Evolutionary conservation across 495 filamentous ascomycete genomes (phyloP).

Genomic region (Pseudotulostoma volvatum): DNA sequence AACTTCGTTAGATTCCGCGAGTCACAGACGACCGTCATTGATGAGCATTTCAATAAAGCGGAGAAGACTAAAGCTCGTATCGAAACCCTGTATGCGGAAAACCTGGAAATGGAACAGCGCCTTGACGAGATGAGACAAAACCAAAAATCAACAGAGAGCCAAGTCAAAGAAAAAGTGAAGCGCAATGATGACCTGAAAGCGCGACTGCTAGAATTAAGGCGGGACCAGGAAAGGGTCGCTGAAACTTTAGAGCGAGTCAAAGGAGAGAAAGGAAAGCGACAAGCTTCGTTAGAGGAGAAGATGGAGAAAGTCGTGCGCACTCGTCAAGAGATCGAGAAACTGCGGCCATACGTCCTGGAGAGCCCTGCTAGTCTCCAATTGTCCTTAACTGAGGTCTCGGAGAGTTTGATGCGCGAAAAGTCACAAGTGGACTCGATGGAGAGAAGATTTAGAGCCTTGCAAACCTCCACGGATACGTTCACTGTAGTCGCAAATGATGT

Average conservation of each 20-base stretch:
- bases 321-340: slow-evolving; percentile 66
- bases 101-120: slow-evolving; percentile 65
- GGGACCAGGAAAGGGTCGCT: slow-evolving; percentile 61
- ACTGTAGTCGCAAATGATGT: slow-evolving; percentile 69
- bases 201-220: slow-evolving; percentile 55
- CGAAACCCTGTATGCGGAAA: slow-evolving; percentile 69
- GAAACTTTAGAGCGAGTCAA: slow-evolving; percentile 62
- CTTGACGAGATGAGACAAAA: slow-evolving; percentile 68
- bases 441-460: slow-evolving; percentile 68
- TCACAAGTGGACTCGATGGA: slow-evolving; percentile 74
- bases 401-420: slow-evolving; percentile 59
- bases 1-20: slow-evolving; percentile 97
- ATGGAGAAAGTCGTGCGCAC: slow-evolving; percentile 42
- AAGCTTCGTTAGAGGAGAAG: slow-evolving; percentile 61
- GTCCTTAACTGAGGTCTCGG: slow-evolving; percentile 63
- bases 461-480: slow-evolving; percentile 83
- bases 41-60: slow-evolving; percentile 79
- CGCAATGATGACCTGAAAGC: slow-evolving; percentile 75
- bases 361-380: slow-evolving; percentile 68
- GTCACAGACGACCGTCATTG: slow-evolving; percentile 68
- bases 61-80: slow-evolving; percentile 74
- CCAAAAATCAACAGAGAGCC: slow-evolving; percentile 57
- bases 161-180: slow-evolving; percentile 63
- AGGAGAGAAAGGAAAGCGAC: slow-evolving; percentile 53
- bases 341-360: slow-evolving; percentile 81